Base-by-base conservation (phyloP, 75 land plant species). In the Pinus albicaulis region DNA sequence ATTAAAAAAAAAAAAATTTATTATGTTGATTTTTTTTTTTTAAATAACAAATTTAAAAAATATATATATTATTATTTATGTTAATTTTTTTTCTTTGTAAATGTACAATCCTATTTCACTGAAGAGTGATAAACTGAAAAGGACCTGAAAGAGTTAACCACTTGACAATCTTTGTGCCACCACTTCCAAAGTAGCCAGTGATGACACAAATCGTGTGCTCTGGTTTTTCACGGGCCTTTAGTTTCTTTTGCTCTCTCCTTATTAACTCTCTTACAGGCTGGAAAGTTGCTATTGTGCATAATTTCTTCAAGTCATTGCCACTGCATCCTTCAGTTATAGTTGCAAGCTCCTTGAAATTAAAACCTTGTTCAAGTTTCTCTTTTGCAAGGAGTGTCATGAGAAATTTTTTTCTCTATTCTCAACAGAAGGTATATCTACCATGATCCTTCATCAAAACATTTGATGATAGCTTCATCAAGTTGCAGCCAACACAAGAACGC, bases 381-480 rank as follows among this genome's bases (percentile, higher is more conserved):
- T 91, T 94, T 25, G 89, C 66, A 68, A 94, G 76, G 19, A 94
- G 85, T 34, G 90, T 83, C 82, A 59, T 89, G 66, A 94, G 76
- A 19, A 91, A n/a, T n/a, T 94, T 71, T 36, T 80, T 70, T 91
- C 92, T 59, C 92, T 85, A 76, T 84, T 91, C 79, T 88, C 86
- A 7, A 44, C 76, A 4, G 90, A 71, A 25, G 94, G 97, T 41
- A 94, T 76, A 8, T 94, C 94, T 69, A 94, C 89, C 94, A 94
- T 88, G 56, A 94, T 90, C 72, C 93, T 65, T 16, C 58, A 56
- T 94, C 97, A 76, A 94, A 94, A 53, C 94, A 80, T 59, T 94
- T 75, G 55, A 93, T 93, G 41, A 91, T 91, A 13, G 96, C 94
- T 78, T 93, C 96, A 82, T 93, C 96, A 63, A 93, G 91, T 93